A percentile compares a stretch with the other conserved stretches of the same genome.
phyloP scores from a whole-genome alignment of 2,329 filamentous ascomycete species.

The Penicillium sp. region DNA sequence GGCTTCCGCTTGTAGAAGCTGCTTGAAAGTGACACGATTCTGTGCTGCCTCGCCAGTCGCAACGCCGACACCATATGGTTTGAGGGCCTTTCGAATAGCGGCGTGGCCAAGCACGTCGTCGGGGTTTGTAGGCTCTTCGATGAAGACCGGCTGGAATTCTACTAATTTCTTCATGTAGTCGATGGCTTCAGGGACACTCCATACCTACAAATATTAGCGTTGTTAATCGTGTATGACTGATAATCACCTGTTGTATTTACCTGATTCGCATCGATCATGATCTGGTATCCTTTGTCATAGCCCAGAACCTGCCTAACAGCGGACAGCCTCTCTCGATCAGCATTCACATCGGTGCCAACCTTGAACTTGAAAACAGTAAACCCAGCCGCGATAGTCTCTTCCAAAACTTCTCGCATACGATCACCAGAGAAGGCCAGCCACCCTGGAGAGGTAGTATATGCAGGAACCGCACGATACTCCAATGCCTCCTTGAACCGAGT shows the following conservation, averaged over 20 bases:
- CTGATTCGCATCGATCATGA: constrained; percentile 94
- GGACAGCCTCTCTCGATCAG: constrained; percentile 64
- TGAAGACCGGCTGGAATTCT: constrained; percentile 81
- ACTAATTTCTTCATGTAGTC: constrained; percentile 77
- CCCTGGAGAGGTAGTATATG: constrained; percentile 80
- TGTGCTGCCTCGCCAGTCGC: constrained; percentile 95
- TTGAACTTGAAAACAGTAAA: constrained; percentile 89
- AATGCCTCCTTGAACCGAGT: constrained; percentile 69
- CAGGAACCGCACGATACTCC: constrained; percentile 70
- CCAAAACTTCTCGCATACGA: constrained; percentile 72
- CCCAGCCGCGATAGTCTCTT: constrained; percentile 70
- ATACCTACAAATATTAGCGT: constrained; percentile 48
- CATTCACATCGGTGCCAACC: constrained; percentile 69
- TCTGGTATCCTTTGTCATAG: constrained; percentile 73
- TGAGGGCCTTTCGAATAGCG: constrained; percentile 74
- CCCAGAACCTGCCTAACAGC: constrained; percentile 78
- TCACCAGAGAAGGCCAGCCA: constrained; percentile 89
- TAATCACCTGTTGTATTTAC: too few relatives aligned
- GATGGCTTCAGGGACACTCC: constrained; percentile 86
- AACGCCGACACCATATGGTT: constrained; percentile 61
- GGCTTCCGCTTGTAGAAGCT: constrained; percentile 72
- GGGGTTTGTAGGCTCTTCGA: constrained; percentile 86
- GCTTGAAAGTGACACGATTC: constrained; percentile 92
- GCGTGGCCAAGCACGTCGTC: constrained; percentile 88
- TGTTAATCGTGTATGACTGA: too few relatives aligned